Conservation (phyloP, 345 rosid genomes). For the Aegle marmelos region DNA sequence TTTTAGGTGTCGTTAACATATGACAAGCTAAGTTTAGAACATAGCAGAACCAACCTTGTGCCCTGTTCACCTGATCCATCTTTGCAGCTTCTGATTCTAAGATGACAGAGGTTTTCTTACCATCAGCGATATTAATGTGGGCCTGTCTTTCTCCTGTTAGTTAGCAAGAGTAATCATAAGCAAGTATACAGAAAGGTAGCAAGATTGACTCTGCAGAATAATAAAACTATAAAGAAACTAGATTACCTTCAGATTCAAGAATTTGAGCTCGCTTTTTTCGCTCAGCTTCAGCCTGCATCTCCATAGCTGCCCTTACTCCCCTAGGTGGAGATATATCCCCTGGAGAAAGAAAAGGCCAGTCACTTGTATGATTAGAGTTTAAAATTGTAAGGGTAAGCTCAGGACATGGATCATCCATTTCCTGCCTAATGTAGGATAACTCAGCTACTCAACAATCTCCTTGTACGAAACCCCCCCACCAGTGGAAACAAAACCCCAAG, state of each 20-base stretch:
- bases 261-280: slow-evolving; percentile 91
- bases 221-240: neutral
- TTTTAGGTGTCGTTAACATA: neutral
- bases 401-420: neutral
- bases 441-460: too few relatives aligned
- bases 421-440: too few relatives aligned
- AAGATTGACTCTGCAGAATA: neutral
- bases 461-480: too few relatives aligned
- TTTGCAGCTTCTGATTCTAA: slow-evolving; percentile 70
- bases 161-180: neutral
- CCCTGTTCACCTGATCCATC: slow-evolving; percentile 69
- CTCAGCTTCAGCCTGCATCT: slow-evolving; percentile 99
- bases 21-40: neutral
- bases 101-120: slow-evolving; percentile 66
- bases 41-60: slow-evolving; percentile 45
- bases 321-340: slow-evolving; percentile 98
- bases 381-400: too few relatives aligned
- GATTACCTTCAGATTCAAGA: slow-evolving; percentile 78
- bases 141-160: slow-evolving; percentile 62
- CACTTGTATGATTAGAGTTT: neutral
- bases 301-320: slow-evolving; percentile 95
- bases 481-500: too few relatives aligned
- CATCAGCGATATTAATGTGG: slow-evolving; percentile 82
- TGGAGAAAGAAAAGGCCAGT: slow-evolving; percentile 25
- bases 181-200: neutral